Base-by-base conservation (phyloP, 2,329 filamentous ascomycete genomes). In the Aspergillus sp. region DNA sequence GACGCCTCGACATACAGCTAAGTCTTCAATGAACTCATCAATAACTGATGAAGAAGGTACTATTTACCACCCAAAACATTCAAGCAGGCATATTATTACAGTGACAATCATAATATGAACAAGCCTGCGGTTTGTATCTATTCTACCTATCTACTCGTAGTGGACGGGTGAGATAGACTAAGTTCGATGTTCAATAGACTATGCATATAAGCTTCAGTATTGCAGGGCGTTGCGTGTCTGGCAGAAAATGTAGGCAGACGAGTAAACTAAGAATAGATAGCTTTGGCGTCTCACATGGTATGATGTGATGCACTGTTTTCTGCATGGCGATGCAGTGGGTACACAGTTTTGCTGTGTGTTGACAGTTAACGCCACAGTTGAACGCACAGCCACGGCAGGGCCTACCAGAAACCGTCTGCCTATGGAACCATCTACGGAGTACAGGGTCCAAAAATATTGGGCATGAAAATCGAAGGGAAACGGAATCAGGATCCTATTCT, bases 201-300 rank as follows among this genome's bases (percentile, higher is more conserved):
- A 8, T 31, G 27, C 27, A 15, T 27, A 15, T n/a, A 45, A 24
- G 17, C 21, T 45, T 45, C 21, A 24, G 43, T 19, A 24, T 24
- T 52, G 50, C 50, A 37, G 23, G 21, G 33, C 31, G 40, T 54
- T 54, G 52, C 52, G 52, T 21, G 44, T 55, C 37, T 4, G 24
- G 31, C 44, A 55, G 35, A n/a, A 45, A 48, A 19, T 37, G 31
- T 17, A 46, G 51, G 51, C 40, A 53, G 51, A 39, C 7, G 14
- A 45, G n/a, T 37, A 41, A 37, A 31, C 52, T 55, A 48, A 43
- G 52, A 49, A 55, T 41, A 55, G 24, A 40, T 21, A 15, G 9
- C 35, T 40, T n/a, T 37, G 35, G 6, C 15, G 7, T 37, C 35
- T 37, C 35, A 37, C 12, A 37, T 37, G 12, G 6, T 37, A n/a